These are phyloP conservation scores for Exophiala aquamarina DNA, from an alignment of 2,329 filamentous ascomycete species.

Conservation along the genomic window DNA sequence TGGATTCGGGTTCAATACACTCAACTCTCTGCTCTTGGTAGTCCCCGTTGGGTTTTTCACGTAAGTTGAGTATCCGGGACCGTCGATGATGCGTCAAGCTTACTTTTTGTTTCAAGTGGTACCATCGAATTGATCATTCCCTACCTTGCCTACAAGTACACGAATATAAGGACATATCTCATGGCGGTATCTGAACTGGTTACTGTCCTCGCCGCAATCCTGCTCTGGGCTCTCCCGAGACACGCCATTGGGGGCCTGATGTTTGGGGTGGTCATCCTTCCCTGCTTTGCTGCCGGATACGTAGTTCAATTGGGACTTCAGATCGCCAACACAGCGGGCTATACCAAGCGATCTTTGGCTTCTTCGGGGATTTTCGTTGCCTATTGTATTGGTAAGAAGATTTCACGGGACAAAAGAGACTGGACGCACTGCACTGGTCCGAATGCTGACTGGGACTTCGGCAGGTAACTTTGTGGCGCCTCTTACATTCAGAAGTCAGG, in stretches of 20 bases:
- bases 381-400: slow-evolving; percentile 40
- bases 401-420: no score
- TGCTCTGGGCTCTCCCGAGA: slow-evolving; percentile 48
- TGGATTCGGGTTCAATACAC: slow-evolving; percentile 65
- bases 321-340: slow-evolving; percentile 36
- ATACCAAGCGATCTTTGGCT: slow-evolving; percentile 27
- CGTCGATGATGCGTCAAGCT: no score
- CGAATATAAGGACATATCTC: slow-evolving; percentile 39
- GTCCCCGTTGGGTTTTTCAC: slow-evolving; percentile 43
- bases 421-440: no score
- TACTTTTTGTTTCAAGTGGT: no score
- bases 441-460: no score
- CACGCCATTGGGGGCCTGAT: slow-evolving; percentile 45
- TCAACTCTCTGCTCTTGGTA: slow-evolving; percentile 65
- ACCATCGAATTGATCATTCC: slow-evolving; percentile 42
- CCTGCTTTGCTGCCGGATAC: slow-evolving; percentile 48
- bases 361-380: slow-evolving; percentile 26
- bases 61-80: no score
- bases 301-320: slow-evolving; percentile 53
- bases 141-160: slow-evolving; percentile 42
- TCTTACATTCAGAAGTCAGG: slow-evolving; percentile 33
- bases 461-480: slow-evolving; percentile 35
- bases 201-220: slow-evolving; percentile 43
- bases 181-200: slow-evolving; percentile 43
- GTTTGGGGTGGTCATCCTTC: slow-evolving; percentile 51